Evolutionary conservation across 2,329 filamentous ascomycete species (phyloP), one percentile per base, ranked within the genome.

Genomic region (Arachnomyces sp.): DNA sequence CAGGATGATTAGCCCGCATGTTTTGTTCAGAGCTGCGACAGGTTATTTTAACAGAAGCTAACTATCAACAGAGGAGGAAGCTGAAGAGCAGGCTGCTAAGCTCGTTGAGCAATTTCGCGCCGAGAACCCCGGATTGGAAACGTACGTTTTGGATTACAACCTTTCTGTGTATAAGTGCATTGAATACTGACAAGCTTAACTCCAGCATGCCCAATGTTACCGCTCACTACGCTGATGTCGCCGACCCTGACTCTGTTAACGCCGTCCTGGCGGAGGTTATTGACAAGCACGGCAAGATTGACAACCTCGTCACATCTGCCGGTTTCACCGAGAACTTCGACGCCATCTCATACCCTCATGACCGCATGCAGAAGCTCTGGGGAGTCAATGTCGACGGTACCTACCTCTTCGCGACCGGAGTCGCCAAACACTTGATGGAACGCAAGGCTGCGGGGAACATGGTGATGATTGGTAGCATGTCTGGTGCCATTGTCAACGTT

Each of bases 281-380:
- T 37, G 54, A 69, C 36, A 66, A 75, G 44, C 89, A 95, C 60
- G 82, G 82, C 64, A 83, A 84, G 63, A 87, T 95, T 52, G 88
- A 95, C 67, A 82, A 86, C 65, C 76, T 96, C 17, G 89, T 96
- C 54, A 95, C 90, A 17, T 93, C 87, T n/a, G 90, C 90, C 36
- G 90, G 90, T 34, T 95, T 96, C 69, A 92, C 86, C 11, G 90
- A 95, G 71, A 95, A 95, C 71, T 93, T 88, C 57, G 84, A 93
- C 55, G 90, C 90, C 34, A 84, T 89, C 55, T 80, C 82, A 51
- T 96, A 96, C 67, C 89, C 89, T 1, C 79, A 89, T 52, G 87
- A 95, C 52, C 84, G 89, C 50, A 82, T 95, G 65, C 80, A 89
- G 65, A 93, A 94, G 72, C 79, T 96, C 12, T 95, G 87, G 87